phyloP scores from a whole-genome alignment of 352 stramenopile species.

The Elongisporangium undulatum region DNA sequence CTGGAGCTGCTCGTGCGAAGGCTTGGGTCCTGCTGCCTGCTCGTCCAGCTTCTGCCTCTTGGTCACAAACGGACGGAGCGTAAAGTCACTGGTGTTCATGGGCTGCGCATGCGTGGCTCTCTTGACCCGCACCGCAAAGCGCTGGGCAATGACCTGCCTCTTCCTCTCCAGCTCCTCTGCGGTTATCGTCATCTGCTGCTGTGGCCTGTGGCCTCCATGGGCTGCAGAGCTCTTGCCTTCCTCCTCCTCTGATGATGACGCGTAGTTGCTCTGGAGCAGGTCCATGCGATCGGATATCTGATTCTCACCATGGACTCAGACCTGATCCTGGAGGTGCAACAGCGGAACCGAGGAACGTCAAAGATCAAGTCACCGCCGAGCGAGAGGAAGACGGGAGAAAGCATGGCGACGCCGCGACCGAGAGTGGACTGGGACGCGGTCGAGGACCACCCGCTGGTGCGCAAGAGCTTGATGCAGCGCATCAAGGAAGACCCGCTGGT shows the following conservation, averaged over 20 bases:
- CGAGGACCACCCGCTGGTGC: too few relatives aligned
- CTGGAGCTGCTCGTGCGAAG: background rate
- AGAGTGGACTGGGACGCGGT: too few relatives aligned
- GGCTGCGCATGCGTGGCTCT: background rate
- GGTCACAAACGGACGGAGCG: background rate
- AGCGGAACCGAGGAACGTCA: background rate
- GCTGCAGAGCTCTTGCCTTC: background rate
- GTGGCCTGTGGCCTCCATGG: background rate
- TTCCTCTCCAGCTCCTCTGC: background rate
- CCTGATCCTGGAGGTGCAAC: background rate
- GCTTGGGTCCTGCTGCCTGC: background rate
- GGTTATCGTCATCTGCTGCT: background rate
- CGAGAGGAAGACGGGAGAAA: background rate
- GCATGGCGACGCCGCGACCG: conserved; percentile 7
- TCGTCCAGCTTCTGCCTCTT: background rate
- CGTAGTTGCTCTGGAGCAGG: background rate
- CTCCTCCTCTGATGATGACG: background rate
- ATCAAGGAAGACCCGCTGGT: too few relatives aligned
- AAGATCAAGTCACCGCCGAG: background rate
- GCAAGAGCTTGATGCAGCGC: too few relatives aligned
- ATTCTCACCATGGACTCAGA: background rate
- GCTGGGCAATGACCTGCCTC: background rate
- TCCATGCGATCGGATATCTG: background rate
- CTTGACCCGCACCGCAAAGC: background rate
- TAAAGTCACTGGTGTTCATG: background rate